Conservation (phyloP, 495 filamentous ascomycete species). For the Aspergillus hancockii region DNA sequence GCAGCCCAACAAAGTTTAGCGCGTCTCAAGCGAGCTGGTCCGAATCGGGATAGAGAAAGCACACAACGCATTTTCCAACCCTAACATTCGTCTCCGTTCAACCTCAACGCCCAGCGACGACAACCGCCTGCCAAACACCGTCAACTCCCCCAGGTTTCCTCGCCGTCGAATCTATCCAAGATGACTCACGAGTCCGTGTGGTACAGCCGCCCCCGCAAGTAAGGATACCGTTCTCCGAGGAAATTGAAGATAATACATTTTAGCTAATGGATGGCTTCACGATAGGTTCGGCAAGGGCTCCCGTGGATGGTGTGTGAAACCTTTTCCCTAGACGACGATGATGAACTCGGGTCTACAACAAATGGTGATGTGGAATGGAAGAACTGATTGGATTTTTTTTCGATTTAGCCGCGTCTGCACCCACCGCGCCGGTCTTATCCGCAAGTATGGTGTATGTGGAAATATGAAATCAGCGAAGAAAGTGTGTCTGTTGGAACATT, state of each 20-base stretch:
- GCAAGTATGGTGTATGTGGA: slow-evolving; percentile 91
- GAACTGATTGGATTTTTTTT: slow-evolving; percentile 28
- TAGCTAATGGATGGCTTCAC: slow-evolving; percentile 19
- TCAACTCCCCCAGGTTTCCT: slow-evolving; percentile 37
- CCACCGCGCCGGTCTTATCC: slow-evolving; percentile 92
- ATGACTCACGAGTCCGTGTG: slow-evolving; percentile 99
- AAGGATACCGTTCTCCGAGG: slow-evolving; percentile 36
- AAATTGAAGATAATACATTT: slow-evolving; percentile 2
- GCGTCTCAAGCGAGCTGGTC: slow-evolving; percentile 39
- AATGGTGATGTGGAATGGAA: slow-evolving; percentile 7
- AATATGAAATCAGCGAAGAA: slow-evolving; percentile 9
- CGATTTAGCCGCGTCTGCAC: slow-evolving; percentile 86
- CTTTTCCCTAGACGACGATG: slow-evolving; percentile 16
- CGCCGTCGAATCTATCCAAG: slow-evolving; percentile 46
- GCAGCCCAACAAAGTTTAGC: slow-evolving; percentile 29
- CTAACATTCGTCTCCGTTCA: slow-evolving; percentile 32
- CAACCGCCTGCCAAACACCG: slow-evolving; percentile 40
- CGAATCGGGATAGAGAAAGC: slow-evolving; percentile 37
- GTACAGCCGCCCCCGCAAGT: slow-evolving; percentile 95
- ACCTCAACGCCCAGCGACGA: slow-evolving; percentile 45
- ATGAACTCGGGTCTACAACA: slow-evolving; percentile 4
- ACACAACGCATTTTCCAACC: slow-evolving; percentile 44
- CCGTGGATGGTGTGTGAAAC: slow-evolving; percentile 71
- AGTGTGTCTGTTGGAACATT: slow-evolving; percentile 1
- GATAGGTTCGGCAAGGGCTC: slow-evolving; percentile 80